Conservation (phyloP, 192 early-diverging fungal species). For the Anaeromyces robustus region DNA sequence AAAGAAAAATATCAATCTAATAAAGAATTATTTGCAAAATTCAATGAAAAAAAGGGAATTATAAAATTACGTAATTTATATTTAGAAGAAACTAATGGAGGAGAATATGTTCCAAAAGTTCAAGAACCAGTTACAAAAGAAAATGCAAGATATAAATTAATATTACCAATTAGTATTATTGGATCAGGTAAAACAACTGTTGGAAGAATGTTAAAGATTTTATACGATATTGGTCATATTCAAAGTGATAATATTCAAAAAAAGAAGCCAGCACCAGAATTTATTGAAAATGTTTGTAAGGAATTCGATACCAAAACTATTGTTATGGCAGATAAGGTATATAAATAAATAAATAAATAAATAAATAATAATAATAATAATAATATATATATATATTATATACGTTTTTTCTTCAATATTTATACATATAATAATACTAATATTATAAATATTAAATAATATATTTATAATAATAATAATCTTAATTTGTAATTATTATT, state of each 20-base stretch:
- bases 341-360: neutral
- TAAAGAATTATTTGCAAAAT: slow-evolving; percentile 50
- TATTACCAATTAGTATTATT: slow-evolving; percentile 62
- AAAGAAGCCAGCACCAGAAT: neutral
- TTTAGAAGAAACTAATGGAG: slow-evolving; percentile 31
- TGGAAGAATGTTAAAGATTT: slow-evolving; percentile 7
- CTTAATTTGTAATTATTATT: no score
- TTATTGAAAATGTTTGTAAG: neutral
- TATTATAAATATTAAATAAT: no score
- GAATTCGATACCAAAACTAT: neutral
- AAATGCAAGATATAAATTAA: slow-evolving; percentile 15
- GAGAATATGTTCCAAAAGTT: slow-evolving; percentile 7
- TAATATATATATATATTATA: no score
- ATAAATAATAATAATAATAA: no score
- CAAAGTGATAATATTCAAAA: neutral
- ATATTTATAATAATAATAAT: no score
- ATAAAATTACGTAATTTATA: slow-evolving; percentile 66
- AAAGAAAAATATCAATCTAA: slow-evolving; percentile 30
- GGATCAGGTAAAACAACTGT: slow-evolving; percentile 56
- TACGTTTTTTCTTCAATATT: no score
- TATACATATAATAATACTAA: no score
- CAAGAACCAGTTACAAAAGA: neutral
- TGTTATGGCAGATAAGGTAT: neutral
- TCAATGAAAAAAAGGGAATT: slow-evolving; percentile 59
- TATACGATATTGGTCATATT: neutral